A percentile compares a stretch with the other conserved stretches of the same genome.
These are phyloP conservation scores for Blastobotrys americana DNA, from an alignment of 805 yeast genomes.

Conservation along the genomic window DNA sequence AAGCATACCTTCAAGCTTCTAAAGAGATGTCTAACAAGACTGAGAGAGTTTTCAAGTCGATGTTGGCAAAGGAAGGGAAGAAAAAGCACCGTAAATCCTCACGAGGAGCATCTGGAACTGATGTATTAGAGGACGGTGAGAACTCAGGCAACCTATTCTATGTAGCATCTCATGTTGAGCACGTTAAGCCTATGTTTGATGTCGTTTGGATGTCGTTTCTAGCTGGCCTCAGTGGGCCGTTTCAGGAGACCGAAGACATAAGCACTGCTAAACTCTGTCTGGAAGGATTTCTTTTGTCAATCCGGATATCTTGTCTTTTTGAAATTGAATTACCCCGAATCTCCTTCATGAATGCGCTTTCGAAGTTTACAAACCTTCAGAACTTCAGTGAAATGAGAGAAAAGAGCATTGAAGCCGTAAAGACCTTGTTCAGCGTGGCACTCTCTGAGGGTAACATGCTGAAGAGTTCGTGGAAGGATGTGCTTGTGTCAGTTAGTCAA, in stretches of 20 bases:
- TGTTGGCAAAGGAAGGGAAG: conserved; percentile 38
- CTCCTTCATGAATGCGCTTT: conserved; percentile 83
- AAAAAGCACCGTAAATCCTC: conserved; percentile 17
- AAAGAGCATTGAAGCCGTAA: conserved; percentile 77
- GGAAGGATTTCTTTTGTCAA: conserved; percentile 79
- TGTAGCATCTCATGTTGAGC: conserved; percentile 80
- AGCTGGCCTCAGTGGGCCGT: conserved; percentile 91
- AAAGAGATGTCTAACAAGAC: conserved; percentile 86
- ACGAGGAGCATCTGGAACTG: conserved; percentile 10
- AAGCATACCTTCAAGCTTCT: conserved; percentile 88
- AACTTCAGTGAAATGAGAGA: conserved; percentile 68
- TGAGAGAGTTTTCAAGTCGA: conserved; percentile 65
- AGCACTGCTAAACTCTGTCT: conserved; percentile 52
- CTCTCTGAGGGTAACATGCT: conserved; percentile 71
- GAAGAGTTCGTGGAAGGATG: conserved; percentile 74
- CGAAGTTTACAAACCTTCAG: conserved; percentile 76
- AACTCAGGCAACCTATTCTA: conserved; percentile 42
- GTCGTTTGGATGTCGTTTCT: conserved; percentile 94
- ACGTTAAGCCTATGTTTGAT: conserved; percentile 88
- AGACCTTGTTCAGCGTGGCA: conserved; percentile 67
- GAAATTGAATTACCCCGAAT: conserved; percentile 78
- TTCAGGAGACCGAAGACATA: conserved; percentile 70
- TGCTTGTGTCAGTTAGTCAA: conserved; percentile 77
- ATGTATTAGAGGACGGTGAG: conserved; percentile 4
- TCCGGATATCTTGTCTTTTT: conserved; percentile 76